phyloP scores from a whole-genome alignment of 192 early-diverging fungal genomes.

The Gaertneriomyces semiglobifer region DNA sequence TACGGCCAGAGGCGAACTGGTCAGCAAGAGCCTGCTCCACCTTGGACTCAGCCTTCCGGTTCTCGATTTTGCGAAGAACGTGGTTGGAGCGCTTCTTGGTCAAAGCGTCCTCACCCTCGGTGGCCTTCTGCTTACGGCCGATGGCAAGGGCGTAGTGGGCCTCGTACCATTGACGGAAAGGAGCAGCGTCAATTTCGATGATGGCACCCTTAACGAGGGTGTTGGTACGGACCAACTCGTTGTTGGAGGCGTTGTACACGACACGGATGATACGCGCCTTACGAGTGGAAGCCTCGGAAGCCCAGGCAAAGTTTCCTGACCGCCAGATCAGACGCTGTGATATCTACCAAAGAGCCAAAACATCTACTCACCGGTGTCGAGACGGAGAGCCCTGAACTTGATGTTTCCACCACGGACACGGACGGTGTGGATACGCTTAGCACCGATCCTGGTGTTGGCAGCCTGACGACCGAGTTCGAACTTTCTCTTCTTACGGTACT shows the following conservation, averaged over 20 bases:
- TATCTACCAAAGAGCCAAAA: slow-evolving; percentile 2
- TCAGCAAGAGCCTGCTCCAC: slow-evolving; percentile 85
- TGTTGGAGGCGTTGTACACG: slow-evolving; percentile 99
- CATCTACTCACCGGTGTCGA: slow-evolving; percentile 65
- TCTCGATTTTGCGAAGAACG: slow-evolving; percentile 81
- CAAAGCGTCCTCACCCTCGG: slow-evolving; percentile 51
- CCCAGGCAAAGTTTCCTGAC: slow-evolving; percentile 96
- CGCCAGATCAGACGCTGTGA: background rate
- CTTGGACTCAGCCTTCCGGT: slow-evolving; percentile 76
- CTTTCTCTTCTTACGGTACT: slow-evolving; percentile 99
- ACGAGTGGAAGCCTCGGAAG: slow-evolving; percentile 88
- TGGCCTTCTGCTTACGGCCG: slow-evolving; percentile 73
- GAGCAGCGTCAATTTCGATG: slow-evolving; percentile 97
- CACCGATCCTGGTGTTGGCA: slow-evolving; percentile 95
- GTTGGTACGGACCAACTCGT: slow-evolving; percentile 99
- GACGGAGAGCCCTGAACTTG: slow-evolving; percentile 97
- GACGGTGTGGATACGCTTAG: slow-evolving; percentile 93
- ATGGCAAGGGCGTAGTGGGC: slow-evolving; percentile 88
- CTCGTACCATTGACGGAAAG: slow-evolving; percentile 99
- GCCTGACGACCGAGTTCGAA: slow-evolving; percentile 99
- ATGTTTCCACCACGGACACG: slow-evolving; percentile 98
- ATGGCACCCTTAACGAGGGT: slow-evolving; percentile 96
- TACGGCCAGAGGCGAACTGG: slow-evolving; percentile 91
- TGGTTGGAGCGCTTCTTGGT: slow-evolving; percentile 87
- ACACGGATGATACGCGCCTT: slow-evolving; percentile 95